phyloP scores from a whole-genome alignment of 129 eudicot species.

The Scalesia atractyloides region DNA sequence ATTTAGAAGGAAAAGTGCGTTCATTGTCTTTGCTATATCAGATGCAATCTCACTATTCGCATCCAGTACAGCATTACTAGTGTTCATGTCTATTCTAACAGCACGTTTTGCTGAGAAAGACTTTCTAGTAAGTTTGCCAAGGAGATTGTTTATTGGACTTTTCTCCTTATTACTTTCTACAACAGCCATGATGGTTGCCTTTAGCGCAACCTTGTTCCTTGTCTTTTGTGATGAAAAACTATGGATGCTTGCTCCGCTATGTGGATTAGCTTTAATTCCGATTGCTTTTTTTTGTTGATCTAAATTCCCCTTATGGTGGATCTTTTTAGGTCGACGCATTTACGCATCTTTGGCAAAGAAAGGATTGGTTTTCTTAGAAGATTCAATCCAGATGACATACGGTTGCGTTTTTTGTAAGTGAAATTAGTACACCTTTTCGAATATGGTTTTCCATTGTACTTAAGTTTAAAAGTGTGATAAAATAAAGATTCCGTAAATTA shows the following conservation, averaged over 20 bases:
- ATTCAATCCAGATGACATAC: too few species aligned
- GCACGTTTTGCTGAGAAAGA: slow-evolving; percentile 38
- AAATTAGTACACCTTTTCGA: too few species aligned
- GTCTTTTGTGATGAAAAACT: slow-evolving; percentile 15
- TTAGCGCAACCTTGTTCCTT: slow-evolving; percentile 28
- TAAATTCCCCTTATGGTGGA: slow-evolving; percentile 1
- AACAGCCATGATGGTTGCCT: slow-evolving; percentile 39
- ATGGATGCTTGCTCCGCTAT: slow-evolving; percentile 28
- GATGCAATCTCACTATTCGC: slow-evolving; percentile 43
- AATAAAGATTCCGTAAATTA: too few species aligned
- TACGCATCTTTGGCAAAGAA: neutral
- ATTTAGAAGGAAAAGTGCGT: neutral
- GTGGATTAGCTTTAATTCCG: neutral
- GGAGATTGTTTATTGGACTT: slow-evolving; percentile 33
- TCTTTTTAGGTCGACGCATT: neutral
- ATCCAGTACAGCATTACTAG: neutral
- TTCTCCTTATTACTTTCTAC: slow-evolving; percentile 25
- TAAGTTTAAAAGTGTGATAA: too few species aligned
- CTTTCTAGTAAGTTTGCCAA: slow-evolving; percentile 25
- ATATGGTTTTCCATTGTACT: too few species aligned
- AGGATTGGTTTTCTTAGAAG: too few species aligned
- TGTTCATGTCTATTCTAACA: slow-evolving; percentile 18
- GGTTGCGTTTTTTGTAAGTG: too few species aligned
- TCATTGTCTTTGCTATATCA: slow-evolving; percentile 29
- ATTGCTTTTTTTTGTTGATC: neutral